Percentiles rank a stretch among this genome's conserved stretches.
Evolutionary conservation across 1,284 basidiomycete species (phyloP).

Genomic region (Anthracocystis setariae): DNA sequence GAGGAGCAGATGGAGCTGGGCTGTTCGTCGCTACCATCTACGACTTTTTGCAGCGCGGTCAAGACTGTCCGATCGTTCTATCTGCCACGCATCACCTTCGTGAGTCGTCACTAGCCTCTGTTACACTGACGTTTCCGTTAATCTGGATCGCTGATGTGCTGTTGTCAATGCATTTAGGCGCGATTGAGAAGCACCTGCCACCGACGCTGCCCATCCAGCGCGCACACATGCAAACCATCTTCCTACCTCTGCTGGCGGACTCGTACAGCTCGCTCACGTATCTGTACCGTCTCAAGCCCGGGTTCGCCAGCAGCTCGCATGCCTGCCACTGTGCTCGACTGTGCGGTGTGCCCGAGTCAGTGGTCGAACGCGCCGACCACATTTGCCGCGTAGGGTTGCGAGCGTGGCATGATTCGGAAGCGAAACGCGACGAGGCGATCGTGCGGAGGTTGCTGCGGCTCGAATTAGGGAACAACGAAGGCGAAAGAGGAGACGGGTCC

Average conservation of each 20-base stretch:
- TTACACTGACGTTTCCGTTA: neutral
- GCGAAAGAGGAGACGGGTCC: constrained; percentile 4
- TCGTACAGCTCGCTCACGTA: constrained; percentile 30
- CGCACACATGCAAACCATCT: constrained; percentile 47
- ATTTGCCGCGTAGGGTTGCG: constrained; percentile 19
- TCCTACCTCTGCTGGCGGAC: constrained; percentile 23
- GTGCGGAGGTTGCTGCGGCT: constrained; percentile 32
- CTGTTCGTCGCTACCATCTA: constrained; percentile 42
- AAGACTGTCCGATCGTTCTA: constrained; percentile 33
- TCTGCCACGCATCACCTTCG: constrained; percentile 46
- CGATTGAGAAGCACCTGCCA: constrained; percentile 34
- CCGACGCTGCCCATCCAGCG: constrained; percentile 23
- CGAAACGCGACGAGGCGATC: constrained; percentile 22
- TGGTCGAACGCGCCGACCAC: constrained; percentile 31
- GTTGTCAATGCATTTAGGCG: constrained; percentile 10
- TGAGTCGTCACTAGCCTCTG: constrained; percentile 5
- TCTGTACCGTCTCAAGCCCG: constrained; percentile 38
- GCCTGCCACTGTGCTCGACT: constrained; percentile 44
- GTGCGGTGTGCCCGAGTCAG: constrained; percentile 40
- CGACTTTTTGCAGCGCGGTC: constrained; percentile 36
- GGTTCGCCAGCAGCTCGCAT: constrained; percentile 34
- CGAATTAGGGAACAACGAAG: constrained; percentile 10
- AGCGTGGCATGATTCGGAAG: constrained; percentile 28
- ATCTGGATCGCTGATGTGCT: neutral
- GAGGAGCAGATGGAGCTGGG: constrained; percentile 33